phyloP scores from a whole-genome alignment of 73 alveolate species.

The Breviolum minutum region DNA sequence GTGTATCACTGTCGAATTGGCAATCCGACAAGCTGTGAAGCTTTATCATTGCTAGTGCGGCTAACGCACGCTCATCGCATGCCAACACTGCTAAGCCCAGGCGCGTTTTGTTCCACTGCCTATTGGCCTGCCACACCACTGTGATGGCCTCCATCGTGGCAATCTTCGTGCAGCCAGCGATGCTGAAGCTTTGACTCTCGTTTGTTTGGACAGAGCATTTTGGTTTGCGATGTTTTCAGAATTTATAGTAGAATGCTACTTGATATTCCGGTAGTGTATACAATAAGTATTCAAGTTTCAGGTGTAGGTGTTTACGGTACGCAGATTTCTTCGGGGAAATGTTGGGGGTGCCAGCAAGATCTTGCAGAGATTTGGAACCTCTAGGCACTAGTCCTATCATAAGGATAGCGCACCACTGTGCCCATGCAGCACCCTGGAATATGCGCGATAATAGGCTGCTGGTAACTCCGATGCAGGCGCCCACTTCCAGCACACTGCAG shows the following conservation, averaged over 20 bases:
- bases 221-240: not conserved
- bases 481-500: not conserved
- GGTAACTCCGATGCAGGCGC: constrained; percentile 84
- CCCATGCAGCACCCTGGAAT: constrained; percentile 33
- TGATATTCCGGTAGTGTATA: not conserved
- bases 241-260: not conserved
- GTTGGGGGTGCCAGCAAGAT: too few species aligned
- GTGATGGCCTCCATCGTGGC: constrained; percentile 84
- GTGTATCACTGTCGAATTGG: not conserved
- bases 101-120: constrained; percentile 67
- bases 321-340: not conserved
- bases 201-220: not conserved
- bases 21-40: not conserved
- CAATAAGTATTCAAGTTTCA: too few species aligned
- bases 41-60: too few species aligned
- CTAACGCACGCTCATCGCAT: not conserved
- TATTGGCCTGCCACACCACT: constrained; percentile 73
- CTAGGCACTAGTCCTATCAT: not conserved
- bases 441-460: constrained; percentile 34
- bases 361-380: too few species aligned
- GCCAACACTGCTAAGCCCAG: not conserved
- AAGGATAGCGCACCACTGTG: not conserved
- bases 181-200: constrained; percentile 42
- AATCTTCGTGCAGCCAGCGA: constrained; percentile 71
- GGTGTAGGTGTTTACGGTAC: not conserved